A percentile compares a stretch with the other conserved stretches of the same genome.
These are phyloP conservation scores for Klebsormidium nitens DNA, from an alignment of 139 green algal species.

Conservation along the genomic window DNA sequence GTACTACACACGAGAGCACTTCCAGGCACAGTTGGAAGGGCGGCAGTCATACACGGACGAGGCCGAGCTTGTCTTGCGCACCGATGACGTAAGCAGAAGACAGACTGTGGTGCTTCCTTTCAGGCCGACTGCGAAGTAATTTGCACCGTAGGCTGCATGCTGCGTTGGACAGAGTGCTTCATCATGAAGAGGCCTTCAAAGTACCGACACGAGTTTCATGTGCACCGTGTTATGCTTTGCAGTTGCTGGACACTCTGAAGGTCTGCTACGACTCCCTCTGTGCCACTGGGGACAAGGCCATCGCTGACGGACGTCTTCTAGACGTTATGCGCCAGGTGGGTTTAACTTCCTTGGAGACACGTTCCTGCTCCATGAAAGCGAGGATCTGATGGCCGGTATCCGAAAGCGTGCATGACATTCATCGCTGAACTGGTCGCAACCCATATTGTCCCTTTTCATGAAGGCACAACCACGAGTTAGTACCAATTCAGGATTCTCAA, in stretches of 20 bases:
- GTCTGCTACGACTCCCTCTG: conserved; percentile 82
- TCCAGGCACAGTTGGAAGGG: conserved; percentile 62
- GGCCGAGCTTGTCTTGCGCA: conserved; percentile 41
- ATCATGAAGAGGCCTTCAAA: too few relatives aligned
- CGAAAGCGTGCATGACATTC: neutral
- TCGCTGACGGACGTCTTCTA: conserved; percentile 86
- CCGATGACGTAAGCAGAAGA: conserved; percentile 48
- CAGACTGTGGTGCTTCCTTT: neutral
- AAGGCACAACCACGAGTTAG: neutral
- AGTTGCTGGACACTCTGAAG: conserved; percentile 69
- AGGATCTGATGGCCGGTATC: neutral
- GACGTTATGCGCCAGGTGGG: conserved; percentile 69
- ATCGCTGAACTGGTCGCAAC: conserved; percentile 64
- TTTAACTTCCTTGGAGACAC: too few relatives aligned
- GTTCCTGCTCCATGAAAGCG: neutral
- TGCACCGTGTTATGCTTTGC: neutral
- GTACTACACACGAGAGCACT: conserved; percentile 69
- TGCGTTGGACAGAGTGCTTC: neutral
- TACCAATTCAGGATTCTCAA: neutral
- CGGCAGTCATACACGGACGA: conserved; percentile 8
- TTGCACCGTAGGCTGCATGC: neutral
- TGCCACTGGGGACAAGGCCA: conserved; percentile 70
- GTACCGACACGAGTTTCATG: too few relatives aligned
- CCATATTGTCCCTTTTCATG: neutral
- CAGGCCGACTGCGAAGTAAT: neutral